Base-by-base conservation (phyloP, 2,329 filamentous ascomycete species). In the Alternaria triticimaculans region DNA sequence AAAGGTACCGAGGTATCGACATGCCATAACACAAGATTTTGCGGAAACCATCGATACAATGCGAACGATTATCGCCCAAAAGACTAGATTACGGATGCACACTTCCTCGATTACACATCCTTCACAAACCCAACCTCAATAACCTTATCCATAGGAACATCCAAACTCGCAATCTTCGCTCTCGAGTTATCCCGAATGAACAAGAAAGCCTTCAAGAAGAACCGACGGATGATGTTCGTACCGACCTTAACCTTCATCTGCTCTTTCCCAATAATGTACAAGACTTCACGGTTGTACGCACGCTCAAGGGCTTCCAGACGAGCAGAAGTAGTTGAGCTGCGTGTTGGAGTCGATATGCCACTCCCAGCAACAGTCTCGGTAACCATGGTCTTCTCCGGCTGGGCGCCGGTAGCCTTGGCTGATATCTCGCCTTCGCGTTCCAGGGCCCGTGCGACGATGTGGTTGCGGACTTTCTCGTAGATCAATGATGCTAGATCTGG, bases 101-200 rank as follows among this genome's bases (percentile, higher is more conserved):
- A 30, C n/a, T 41, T 9, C 14, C 14, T 11, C 9, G 15, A 20
- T 70, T 71, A 89, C 58, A 91, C 87, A 65, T 90, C 87, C 78
- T 90, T 90, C 1, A 91, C 84, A 73, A 91, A 92, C 0, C 90
- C 90, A 18, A 92, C 88, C 79, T 91, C 90, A 18, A 92, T 86
- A 51, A 91, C 75, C 53, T 85, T 84, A 63, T 91, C 88, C 63
- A 86, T 84, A 0, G 86, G 84, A 45, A 90, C 79, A 53, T 85
- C 80, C 62, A 91, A 77, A 69, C 89, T 88, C 14, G 88, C 87
- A 78, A 91, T 86, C 81, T 91, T 92, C 2, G 87, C 85, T 55
- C 89, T 80, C 12, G 87, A 88, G 68, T 90, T 91, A 43, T 92
- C 89, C 28, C 89, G 80, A 55, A 91, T 84, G 82, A 88, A 91